A percentile compares a stretch with the other conserved stretches of the same genome.
These are phyloP conservation scores for Cryphonectria naterciae DNA, from an alignment of 2,329 filamentous ascomycete species.

Conservation along the genomic window DNA sequence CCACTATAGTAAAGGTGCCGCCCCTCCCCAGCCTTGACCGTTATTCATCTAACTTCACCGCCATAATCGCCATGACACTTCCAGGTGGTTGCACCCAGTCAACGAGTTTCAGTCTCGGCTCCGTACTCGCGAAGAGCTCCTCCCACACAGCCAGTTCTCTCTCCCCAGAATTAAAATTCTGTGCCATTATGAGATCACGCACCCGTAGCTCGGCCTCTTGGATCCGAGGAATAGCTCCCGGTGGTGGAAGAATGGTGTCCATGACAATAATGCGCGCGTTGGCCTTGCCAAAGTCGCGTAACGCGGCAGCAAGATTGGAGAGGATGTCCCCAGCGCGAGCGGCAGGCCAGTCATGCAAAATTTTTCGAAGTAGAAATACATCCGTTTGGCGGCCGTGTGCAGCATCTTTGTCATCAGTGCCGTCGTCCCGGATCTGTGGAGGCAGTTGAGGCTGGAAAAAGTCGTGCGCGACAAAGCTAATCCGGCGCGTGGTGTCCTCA, in stretches of 20 bases:
- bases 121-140: neutral
- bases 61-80: slow-evolving; percentile 1
- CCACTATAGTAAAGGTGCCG: neutral
- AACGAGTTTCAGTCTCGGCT: neutral
- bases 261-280: slow-evolving; percentile 9
- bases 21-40: neutral
- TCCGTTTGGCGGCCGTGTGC: neutral
- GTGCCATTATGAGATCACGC: slow-evolving; percentile 15
- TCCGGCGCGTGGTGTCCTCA: slow-evolving; percentile 17
- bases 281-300: neutral
- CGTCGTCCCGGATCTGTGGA: neutral
- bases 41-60: neutral
- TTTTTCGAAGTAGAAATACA: slow-evolving; percentile 11
- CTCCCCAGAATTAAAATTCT: slow-evolving; percentile 12
- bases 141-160: slow-evolving; percentile 15
- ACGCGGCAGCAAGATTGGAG: neutral
- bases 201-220: slow-evolving; percentile 9
- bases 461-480: slow-evolving; percentile 12
- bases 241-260: slow-evolving; percentile 15
- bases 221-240: slow-evolving; percentile 4
- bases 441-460: slow-evolving; percentile 11
- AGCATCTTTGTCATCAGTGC: too few relatives aligned
- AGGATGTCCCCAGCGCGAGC: slow-evolving; percentile 4
- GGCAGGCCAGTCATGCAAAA: slow-evolving; percentile 17
- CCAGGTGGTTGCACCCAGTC: neutral